Conservation (phyloP, 805 yeast species). For the Candida alai region DNA sequence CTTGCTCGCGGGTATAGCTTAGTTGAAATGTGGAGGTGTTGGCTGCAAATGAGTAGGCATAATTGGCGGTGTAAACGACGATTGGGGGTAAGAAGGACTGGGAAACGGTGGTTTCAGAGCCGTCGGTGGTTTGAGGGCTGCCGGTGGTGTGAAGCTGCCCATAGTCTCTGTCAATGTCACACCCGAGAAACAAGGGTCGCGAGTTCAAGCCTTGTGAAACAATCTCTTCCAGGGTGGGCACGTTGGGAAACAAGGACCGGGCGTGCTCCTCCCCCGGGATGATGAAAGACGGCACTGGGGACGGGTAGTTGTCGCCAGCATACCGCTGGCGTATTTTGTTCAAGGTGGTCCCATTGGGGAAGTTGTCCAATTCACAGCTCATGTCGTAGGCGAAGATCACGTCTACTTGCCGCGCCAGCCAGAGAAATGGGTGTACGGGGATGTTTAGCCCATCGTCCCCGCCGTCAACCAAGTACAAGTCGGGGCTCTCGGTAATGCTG, state of each 20-base stretch:
- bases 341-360: slow-evolving; percentile 58
- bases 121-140: neutral
- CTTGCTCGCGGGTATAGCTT: slow-evolving; percentile 44
- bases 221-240: slow-evolving; percentile 28
- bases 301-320: slow-evolving; percentile 13
- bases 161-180: slow-evolving; percentile 33
- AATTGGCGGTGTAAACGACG: slow-evolving; percentile 49
- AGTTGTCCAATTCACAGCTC: slow-evolving; percentile 50
- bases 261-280: neutral
- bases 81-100: slow-evolving; percentile 44
- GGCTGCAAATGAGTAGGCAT: slow-evolving; percentile 37
- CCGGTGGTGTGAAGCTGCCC: neutral
- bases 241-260: slow-evolving; percentile 30
- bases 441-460: slow-evolving; percentile 49
- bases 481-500: slow-evolving; percentile 13
- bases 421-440: slow-evolving; percentile 44
- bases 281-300: slow-evolving; percentile 14
- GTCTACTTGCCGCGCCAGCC: slow-evolving; percentile 32
- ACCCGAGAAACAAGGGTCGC: slow-evolving; percentile 41
- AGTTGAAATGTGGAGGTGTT: slow-evolving; percentile 60
- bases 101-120: slow-evolving; percentile 9
- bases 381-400: slow-evolving; percentile 40
- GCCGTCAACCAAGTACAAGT: slow-evolving; percentile 41
- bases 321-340: slow-evolving; percentile 33
- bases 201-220: slow-evolving; percentile 15